Evolutionary conservation across 2,329 filamentous ascomycete species (phyloP), one percentile per base, ranked within the genome.

Genomic region (Mycogone perniciosa): DNA sequence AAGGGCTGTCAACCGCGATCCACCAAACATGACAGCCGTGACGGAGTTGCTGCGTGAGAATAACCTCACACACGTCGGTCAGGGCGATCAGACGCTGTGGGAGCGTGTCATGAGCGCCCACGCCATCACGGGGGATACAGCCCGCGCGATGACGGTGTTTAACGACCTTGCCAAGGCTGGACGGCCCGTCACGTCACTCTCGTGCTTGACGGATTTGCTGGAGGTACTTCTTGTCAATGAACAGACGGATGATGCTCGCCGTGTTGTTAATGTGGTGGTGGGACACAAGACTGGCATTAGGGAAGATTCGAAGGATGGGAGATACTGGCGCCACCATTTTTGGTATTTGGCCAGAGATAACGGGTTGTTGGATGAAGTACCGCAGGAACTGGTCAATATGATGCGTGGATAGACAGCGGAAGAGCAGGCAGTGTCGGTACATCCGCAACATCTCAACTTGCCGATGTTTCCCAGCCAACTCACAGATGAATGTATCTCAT

Each of bases 21-120:
- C 81, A 2, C 81, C 84, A 0, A 75, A 86, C 57, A 68, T 87
- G 31, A 65, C 69, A 2, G 77, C 79, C 10, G 76, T 88, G n/a
- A 76, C 81, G 35, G 63, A 65, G 0, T 70, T 91, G 4, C 80
- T 89, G 20, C 68, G 72, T 26, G 79, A 86, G 61, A 72, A 75
- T 52, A 67, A 79, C 27, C 68, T 78, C 54, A 56, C 50, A 2
- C 57, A 50, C 52, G 59, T 67, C 44, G 46, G 54, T 5, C 55
- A 63, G 44, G 68, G 67, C 48, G 85, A 89, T 64, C 73, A 75
- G 54, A 75, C 84, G 10, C 81, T 90, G 58, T 89, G 84, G 76
- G 85, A 88, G 65, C 77, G 84, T 48, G 73, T 86, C 54, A 77
- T 90, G 56, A 79, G 82, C 61, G 85, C 84, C 1, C 88, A 85